Conservation (phyloP, 768 basidiomycete genomes). For the Gymnopilus dilepis region DNA sequence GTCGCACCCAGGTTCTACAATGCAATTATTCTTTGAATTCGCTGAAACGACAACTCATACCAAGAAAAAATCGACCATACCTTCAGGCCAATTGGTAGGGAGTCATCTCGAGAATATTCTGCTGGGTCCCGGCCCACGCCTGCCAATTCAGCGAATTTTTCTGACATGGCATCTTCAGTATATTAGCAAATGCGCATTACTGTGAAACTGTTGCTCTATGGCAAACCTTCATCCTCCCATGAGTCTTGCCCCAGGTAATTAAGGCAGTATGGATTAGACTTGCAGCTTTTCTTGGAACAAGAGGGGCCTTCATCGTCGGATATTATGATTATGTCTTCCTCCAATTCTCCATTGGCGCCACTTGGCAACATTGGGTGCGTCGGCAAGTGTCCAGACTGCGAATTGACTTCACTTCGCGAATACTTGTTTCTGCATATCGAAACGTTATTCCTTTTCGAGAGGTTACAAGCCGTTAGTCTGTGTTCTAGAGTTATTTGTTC, state of each 20-base stretch:
- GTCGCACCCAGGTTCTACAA: conserved; percentile 92
- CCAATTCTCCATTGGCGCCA: conserved; percentile 46
- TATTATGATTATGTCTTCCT: conserved; percentile 70
- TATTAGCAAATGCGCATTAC: background rate
- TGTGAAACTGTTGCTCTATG: conserved; percentile 16
- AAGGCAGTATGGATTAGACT: conserved; percentile 80
- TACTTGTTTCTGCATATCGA: conserved; percentile 67
- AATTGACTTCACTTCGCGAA: conserved; percentile 16
- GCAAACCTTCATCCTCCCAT: conserved; percentile 76
- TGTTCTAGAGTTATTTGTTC: conserved; percentile 73
- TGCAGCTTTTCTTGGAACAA: conserved; percentile 72
- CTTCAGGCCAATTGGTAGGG: conserved; percentile 78
- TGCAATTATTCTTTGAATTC: background rate
- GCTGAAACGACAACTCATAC: background rate
- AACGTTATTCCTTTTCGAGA: conserved; percentile 55
- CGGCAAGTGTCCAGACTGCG: conserved; percentile 4
- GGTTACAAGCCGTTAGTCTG: conserved; percentile 67
- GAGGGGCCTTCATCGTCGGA: conserved; percentile 64
- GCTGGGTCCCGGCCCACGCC: conserved; percentile 63
- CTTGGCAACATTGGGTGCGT: conserved; percentile 16
- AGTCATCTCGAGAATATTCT: conserved; percentile 50
- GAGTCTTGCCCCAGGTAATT: conserved; percentile 86
- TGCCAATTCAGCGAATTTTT: conserved; percentile 55
- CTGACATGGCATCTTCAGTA: conserved; percentile 50
- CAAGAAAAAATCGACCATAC: conserved; percentile 40